These are phyloP conservation scores for Kwoniella sp. DNA, from an alignment of 768 basidiomycete genomes.

Conservation along the genomic window DNA sequence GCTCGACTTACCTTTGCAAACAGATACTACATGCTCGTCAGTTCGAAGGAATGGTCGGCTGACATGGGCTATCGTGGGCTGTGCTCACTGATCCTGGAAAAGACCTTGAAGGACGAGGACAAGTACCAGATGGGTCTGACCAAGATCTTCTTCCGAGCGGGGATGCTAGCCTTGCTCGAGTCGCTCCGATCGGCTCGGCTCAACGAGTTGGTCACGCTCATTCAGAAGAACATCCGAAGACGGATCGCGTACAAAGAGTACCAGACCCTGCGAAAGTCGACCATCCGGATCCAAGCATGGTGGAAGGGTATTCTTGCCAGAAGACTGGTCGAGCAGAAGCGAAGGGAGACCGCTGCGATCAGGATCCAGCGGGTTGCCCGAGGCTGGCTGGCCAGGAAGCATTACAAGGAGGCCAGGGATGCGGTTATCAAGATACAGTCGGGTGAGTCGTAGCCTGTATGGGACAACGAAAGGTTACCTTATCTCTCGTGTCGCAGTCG, in stretches of 20 bases:
- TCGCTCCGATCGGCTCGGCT: slow-evolving; percentile 80
- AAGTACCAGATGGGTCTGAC: slow-evolving; percentile 96
- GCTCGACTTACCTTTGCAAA: too few relatives aligned
- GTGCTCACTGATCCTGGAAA: slow-evolving; percentile 76
- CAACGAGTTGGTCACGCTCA: slow-evolving; percentile 84
- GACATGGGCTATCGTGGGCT: slow-evolving; percentile 68
- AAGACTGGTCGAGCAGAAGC: slow-evolving; percentile 64
- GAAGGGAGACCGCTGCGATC: slow-evolving; percentile 68
- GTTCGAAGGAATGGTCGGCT: slow-evolving; percentile 77
- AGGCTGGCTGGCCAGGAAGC: slow-evolving; percentile 67
- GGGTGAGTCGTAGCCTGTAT: slow-evolving; percentile 61
- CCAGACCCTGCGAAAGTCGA: slow-evolving; percentile 62
- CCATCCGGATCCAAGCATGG: slow-evolving; percentile 87
- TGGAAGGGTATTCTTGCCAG: slow-evolving; percentile 84
- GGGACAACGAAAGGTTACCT: too few relatives aligned
- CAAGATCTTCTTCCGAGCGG: slow-evolving; percentile 98
- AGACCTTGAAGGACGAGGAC: slow-evolving; percentile 85
- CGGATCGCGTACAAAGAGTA: slow-evolving; percentile 79
- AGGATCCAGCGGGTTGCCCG: slow-evolving; percentile 71
- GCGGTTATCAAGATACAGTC: slow-evolving; percentile 74
- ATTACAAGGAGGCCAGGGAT: slow-evolving; percentile 61
- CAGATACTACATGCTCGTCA: slow-evolving; percentile 95
- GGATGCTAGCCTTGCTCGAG: slow-evolving; percentile 95
- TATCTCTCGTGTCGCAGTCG: slow-evolving; percentile 20
- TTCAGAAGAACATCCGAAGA: slow-evolving; percentile 95